These are phyloP conservation scores for Dinochytrium kinnereticum DNA, from an alignment of 371 early-diverging fungal genomes.

Conservation along the genomic window DNA sequence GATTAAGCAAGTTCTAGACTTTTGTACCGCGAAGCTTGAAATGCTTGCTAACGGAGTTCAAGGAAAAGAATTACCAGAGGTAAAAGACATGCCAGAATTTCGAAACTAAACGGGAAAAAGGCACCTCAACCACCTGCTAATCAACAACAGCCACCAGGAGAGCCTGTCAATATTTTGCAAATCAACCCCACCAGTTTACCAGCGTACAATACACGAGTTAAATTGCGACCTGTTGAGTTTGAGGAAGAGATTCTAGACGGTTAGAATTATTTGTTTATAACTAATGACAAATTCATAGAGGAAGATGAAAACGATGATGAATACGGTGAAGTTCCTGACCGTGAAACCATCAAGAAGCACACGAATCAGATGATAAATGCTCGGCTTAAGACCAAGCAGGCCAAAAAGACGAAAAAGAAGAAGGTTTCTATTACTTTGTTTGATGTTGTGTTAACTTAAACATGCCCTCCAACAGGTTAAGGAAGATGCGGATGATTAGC, in stretches of 20 bases:
- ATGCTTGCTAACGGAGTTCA: constrained; percentile 41
- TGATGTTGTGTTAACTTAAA: too few species aligned
- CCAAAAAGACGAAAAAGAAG: constrained; percentile 58
- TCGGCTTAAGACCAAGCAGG: constrained; percentile 54
- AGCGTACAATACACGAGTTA: constrained; percentile 58
- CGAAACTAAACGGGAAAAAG: neutral
- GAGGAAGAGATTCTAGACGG: constrained; percentile 48
- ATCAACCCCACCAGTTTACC: constrained; percentile 54
- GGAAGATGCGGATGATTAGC: constrained; percentile 8
- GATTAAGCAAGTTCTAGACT: constrained; percentile 48
- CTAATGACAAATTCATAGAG: constrained; percentile 30
- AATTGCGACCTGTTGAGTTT: constrained; percentile 57
- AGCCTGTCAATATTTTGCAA: constrained; percentile 51
- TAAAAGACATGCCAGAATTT: constrained; percentile 8
- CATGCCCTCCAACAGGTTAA: constrained; percentile 8
- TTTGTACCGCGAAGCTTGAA: constrained; percentile 52
- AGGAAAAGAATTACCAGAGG: constrained; percentile 60
- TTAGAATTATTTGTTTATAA: neutral
- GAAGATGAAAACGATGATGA: constrained; percentile 61
- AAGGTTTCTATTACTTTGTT: constrained; percentile 34
- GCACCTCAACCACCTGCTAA: constrained; percentile 39
- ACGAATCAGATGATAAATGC: constrained; percentile 59
- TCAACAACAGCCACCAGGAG: constrained; percentile 47
- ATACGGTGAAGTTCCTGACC: constrained; percentile 58
- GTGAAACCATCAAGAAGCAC: constrained; percentile 65